Base-by-base conservation (phyloP, 257 asterid genomes). In the Echium plantagineum region DNA sequence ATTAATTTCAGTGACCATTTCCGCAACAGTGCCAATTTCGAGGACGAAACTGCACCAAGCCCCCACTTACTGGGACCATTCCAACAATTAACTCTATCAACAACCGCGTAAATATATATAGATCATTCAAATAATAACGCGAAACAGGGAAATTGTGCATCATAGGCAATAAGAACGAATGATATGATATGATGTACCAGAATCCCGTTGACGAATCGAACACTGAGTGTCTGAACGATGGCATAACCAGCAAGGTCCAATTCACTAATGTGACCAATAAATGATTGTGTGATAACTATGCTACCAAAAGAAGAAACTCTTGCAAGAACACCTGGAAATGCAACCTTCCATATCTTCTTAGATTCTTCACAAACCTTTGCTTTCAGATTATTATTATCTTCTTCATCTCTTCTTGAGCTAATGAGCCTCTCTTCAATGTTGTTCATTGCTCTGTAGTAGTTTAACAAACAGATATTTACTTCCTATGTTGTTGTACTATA, bases 291-390 rank as follows among this genome's bases (percentile, higher is more conserved):
- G 15, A 86, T 94, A 5, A 86, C 72, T 5, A 86, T 59, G 17
- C 86, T 65, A 13, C 94, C 94, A 28, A 88, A 85, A 6, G 90
- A 71, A 69, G 90, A 38, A 57, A 85, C 86, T 57, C 96, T 74
- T 3, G 96, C 76, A 15, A 88, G 69, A 32, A 88, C 62, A 57
- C 95, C 75, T 2, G 96, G 96, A 68, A 88, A 80, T 18, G 96
- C 96, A 65, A 88, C 94, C 71, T 85, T 80, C 96, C 96, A 88
- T 75, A 88, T 77, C 78, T 85, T 88, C 71, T 71, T 85, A 9
- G 95, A 75, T 65, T 88, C 96, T 1, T 69, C 90, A 55, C 9
- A 62, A 64, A 81, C 68, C 55, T 71, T 77, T 31, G 20, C 75
- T 64, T 83, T 81, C 70, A 88, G 74, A 64, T 83, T 71, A 5